These are phyloP conservation scores for Thraustochytrium aureum DNA, from an alignment of 352 stramenopile species.

Conservation along the genomic window DNA sequence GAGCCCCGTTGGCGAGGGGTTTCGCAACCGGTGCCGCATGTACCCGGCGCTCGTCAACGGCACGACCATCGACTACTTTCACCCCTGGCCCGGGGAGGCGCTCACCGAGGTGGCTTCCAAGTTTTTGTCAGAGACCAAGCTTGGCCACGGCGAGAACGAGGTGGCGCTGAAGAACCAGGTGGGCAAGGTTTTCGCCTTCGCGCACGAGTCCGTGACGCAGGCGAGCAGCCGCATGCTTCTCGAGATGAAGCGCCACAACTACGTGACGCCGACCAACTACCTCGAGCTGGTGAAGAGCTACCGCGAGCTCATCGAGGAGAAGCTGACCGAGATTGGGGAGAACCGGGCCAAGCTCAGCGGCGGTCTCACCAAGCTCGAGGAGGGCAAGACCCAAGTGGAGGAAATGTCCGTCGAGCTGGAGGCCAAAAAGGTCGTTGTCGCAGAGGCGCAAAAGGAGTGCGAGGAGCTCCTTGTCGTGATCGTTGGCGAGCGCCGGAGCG, in stretches of 20 bases:
- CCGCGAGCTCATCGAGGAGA: conserved; percentile 81
- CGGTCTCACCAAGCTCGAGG: conserved; percentile 89
- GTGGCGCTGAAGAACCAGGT: conserved; percentile 78
- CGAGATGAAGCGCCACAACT: conserved; percentile 88
- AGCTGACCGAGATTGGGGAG: conserved; percentile 78
- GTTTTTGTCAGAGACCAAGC: conserved; percentile 84
- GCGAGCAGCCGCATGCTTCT: conserved; percentile 83
- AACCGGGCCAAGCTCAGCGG: conserved; percentile 84
- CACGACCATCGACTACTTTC: conserved; percentile 94
- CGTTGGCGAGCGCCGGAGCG: conserved; percentile 84
- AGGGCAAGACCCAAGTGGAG: conserved; percentile 87
- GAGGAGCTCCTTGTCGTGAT: conserved; percentile 92
- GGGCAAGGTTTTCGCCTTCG: conserved; percentile 64
- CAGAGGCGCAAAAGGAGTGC: conserved; percentile 92
- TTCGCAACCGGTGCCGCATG: conserved; percentile 85
- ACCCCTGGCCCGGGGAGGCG: conserved; percentile 87
- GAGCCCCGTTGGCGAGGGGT: conserved; percentile 83
- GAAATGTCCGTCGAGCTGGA: conserved; percentile 91
- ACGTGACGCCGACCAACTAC: conserved; percentile 96
- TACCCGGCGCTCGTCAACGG: conserved; percentile 88
- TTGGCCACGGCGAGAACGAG: conserved; percentile 74
- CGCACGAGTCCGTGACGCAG: conserved; percentile 81
- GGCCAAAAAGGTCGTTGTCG: conserved; percentile 92
- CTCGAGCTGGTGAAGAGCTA: conserved; percentile 94
- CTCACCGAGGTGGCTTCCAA: conserved; percentile 86